phyloP scores from a whole-genome alignment of 2,329 filamentous ascomycete genomes.

The Fusarium nodosum region DNA sequence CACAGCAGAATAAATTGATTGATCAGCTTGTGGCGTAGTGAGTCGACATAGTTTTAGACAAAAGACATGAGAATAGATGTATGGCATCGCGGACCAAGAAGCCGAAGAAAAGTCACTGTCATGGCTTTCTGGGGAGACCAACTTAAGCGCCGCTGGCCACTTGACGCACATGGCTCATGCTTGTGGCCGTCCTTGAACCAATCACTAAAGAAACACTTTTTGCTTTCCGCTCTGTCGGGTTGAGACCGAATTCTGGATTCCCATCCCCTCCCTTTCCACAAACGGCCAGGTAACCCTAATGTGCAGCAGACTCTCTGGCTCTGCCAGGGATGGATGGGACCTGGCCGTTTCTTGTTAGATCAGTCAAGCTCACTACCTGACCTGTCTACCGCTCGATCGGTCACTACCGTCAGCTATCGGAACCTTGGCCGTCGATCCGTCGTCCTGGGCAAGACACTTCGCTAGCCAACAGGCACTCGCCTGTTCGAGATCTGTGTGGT shows the following conservation, averaged over 20 bases:
- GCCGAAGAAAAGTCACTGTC: conserved; percentile 25
- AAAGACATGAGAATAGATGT: background rate
- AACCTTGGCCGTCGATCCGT: conserved; percentile 44
- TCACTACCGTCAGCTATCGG: conserved; percentile 26
- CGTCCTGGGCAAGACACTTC: conserved; percentile 11
- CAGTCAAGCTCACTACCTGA: conserved; percentile 24
- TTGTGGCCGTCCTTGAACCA: background rate
- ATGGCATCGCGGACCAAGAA: conserved; percentile 29
- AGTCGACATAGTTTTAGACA: conserved; percentile 1
- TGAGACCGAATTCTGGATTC: conserved; percentile 35
- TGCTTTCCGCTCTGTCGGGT: background rate
- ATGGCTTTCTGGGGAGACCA: background rate
- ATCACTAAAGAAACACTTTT: background rate
- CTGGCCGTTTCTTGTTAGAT: conserved; percentile 25
- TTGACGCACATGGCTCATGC: conserved; percentile 13
- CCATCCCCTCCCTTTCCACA: conserved; percentile 14
- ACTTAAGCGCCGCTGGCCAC: conserved; percentile 19
- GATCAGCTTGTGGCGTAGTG: conserved; percentile 29
- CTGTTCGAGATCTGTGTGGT: conserved; percentile 38
- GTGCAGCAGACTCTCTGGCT: background rate
- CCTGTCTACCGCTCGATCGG: conserved; percentile 2
- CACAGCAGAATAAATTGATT: background rate
- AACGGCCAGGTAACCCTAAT: background rate
- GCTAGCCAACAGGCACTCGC: conserved; percentile 12
- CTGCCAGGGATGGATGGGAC: conserved; percentile 5